These are phyloP conservation scores for Lanzia echinophila DNA, from an alignment of 2,329 filamentous ascomycete genomes.

Conservation along the genomic window DNA sequence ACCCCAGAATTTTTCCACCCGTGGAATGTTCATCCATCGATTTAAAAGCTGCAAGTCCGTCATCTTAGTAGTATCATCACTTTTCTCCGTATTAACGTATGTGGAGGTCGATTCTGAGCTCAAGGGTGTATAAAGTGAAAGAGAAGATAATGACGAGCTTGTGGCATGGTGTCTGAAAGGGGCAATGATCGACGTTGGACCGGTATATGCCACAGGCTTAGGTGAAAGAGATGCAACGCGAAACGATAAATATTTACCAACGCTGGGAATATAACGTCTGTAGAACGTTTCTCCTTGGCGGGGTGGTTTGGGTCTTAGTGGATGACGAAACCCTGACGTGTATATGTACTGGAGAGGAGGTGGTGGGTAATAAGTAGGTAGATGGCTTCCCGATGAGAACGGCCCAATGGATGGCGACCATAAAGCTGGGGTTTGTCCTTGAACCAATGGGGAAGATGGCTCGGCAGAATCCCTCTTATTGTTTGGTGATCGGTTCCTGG, in stretches of 20 bases:
- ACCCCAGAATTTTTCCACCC: conserved; percentile 83
- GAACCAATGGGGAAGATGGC: conserved; percentile 33
- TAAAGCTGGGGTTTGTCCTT: conserved; percentile 26
- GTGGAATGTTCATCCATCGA: conserved; percentile 81
- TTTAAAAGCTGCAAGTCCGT: conserved; percentile 66
- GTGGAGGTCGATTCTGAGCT: conserved; percentile 36
- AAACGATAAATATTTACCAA: conserved; percentile 82
- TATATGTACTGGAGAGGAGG: conserved; percentile 74
- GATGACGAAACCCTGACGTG: conserved; percentile 75
- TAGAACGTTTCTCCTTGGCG: conserved; percentile 91
- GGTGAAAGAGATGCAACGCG: conserved; percentile 69
- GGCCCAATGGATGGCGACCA: conserved; percentile 48
- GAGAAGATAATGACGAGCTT: conserved; percentile 23
- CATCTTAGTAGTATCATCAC: conserved; percentile 24
- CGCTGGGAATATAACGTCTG: conserved; percentile 73
- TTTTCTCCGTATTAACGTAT: conserved; percentile 32
- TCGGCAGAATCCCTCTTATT: conserved; percentile 30
- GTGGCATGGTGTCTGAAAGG: conserved; percentile 25
- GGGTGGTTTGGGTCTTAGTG: conserved; percentile 79
- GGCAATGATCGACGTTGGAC: conserved; percentile 38
- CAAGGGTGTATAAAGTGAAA: conserved; percentile 31
- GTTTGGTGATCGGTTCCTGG: conserved; percentile 26
- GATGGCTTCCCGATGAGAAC: conserved; percentile 74
- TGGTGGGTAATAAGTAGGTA: conserved; percentile 88
- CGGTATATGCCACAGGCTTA: conserved; percentile 56